phyloP scores from a whole-genome alignment of 1,284 basidiomycete species.

The Ganoderma multipileum region DNA sequence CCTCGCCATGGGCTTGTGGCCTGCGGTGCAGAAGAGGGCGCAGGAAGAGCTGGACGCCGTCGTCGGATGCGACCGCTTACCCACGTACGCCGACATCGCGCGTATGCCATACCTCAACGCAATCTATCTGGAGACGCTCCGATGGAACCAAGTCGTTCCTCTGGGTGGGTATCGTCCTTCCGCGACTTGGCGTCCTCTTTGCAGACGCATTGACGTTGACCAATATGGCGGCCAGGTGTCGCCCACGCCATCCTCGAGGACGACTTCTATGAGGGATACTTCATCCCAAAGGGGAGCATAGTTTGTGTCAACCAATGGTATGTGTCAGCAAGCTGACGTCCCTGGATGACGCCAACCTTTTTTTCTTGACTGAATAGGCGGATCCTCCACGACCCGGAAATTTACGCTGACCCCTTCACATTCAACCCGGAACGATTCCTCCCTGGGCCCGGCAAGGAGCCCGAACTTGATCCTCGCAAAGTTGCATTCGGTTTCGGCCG shows the following conservation, averaged over 20 bases:
- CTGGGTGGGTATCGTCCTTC: conserved; percentile 27
- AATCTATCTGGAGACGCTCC: conserved; percentile 38
- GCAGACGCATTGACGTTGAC: background rate
- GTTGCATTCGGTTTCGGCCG: conserved; percentile 40
- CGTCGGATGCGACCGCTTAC: conserved; percentile 39
- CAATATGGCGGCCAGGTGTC: conserved; percentile 22
- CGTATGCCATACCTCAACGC: conserved; percentile 42
- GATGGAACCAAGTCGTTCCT: conserved; percentile 38
- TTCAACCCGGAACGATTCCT: conserved; percentile 42
- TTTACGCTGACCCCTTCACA: conserved; percentile 36
- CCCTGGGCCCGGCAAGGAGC: conserved; percentile 17
- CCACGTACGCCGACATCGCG: conserved; percentile 37
- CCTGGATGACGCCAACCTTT: background rate
- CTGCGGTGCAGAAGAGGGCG: conserved; percentile 39
- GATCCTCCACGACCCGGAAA: conserved; percentile 38
- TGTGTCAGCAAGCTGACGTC: background rate
- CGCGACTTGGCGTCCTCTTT: too few relatives aligned
- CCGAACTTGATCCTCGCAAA: conserved; percentile 34
- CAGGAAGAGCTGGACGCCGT: conserved; percentile 40
- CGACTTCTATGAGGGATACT: conserved; percentile 39
- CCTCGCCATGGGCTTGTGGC: conserved; percentile 39
- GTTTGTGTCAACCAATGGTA: conserved; percentile 38
- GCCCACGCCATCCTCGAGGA: conserved; percentile 37
- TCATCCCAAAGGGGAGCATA: conserved; percentile 38
- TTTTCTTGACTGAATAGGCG: conserved; percentile 27